These are phyloP conservation scores for Inosperma sp. DNA, from an alignment of 768 basidiomycete genomes.

Conservation along the genomic window DNA sequence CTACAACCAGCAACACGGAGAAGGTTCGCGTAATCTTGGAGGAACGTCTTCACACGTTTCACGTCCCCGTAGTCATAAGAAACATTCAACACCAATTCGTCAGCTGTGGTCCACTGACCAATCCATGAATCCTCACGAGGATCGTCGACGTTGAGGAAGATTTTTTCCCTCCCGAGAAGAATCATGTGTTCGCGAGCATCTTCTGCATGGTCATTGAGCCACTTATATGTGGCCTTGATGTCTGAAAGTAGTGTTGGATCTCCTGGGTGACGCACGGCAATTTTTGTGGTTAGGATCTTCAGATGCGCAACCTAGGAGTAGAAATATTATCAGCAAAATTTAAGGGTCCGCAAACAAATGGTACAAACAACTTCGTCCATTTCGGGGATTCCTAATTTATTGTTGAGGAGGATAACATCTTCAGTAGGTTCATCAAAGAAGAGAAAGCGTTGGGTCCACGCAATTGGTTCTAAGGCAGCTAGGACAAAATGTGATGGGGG, in stretches of 20 bases:
- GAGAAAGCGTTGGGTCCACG: conserved; percentile 23
- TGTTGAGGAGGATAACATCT: conserved; percentile 13
- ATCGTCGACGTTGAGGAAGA: conserved; percentile 46
- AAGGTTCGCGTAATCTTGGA: conserved; percentile 28
- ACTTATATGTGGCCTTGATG: conserved; percentile 22
- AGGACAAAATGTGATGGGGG: conserved; percentile 18
- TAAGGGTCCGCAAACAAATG: background rate
- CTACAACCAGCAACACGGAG: conserved; percentile 30
- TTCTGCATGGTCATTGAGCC: conserved; percentile 21
- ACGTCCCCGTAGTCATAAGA: conserved; percentile 24
- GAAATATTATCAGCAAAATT: background rate
- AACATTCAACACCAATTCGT: conserved; percentile 35
- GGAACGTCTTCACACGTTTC: conserved; percentile 28
- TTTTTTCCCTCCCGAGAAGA: conserved; percentile 18
- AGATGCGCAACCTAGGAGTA: conserved; percentile 15
- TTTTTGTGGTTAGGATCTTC: conserved; percentile 13
- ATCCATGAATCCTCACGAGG: conserved; percentile 32
- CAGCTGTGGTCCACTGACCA: conserved; percentile 31
- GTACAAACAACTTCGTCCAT: conserved; percentile 21
- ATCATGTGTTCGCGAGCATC: conserved; percentile 19
- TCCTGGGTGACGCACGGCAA: conserved; percentile 13
- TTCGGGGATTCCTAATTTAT: conserved; percentile 17
- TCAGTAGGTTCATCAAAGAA: conserved; percentile 15
- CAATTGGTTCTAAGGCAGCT: conserved; percentile 16
- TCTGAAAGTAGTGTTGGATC: conserved; percentile 14